phyloP scores from a whole-genome alignment of 805 yeast species.

The Brettanomyces bruxellensis region DNA sequence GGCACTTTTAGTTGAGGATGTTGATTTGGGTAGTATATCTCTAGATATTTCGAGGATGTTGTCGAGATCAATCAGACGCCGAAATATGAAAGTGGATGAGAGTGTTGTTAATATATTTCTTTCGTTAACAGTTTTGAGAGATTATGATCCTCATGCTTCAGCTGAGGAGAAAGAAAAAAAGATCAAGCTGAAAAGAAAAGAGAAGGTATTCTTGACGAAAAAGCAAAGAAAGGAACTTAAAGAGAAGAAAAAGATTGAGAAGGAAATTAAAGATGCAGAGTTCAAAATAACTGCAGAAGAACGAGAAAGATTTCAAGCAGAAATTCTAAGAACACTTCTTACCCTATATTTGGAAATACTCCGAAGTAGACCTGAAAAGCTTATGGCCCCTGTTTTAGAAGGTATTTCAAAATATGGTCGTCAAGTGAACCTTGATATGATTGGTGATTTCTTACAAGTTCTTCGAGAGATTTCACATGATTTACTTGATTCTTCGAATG shows the following conservation, averaged over 20 bases:
- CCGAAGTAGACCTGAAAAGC: slow-evolving; percentile 47
- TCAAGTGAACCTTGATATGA: slow-evolving; percentile 82
- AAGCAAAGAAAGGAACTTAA: slow-evolving; percentile 81
- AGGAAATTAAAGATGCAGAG: slow-evolving; percentile 83
- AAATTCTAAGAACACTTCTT: slow-evolving; percentile 65
- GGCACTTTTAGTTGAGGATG: slow-evolving; percentile 65
- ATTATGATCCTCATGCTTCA: slow-evolving; percentile 54
- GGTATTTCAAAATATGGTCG: slow-evolving; percentile 88
- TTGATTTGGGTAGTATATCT: slow-evolving; percentile 70
- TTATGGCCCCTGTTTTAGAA: slow-evolving; percentile 84
- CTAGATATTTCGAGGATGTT: slow-evolving; percentile 62
- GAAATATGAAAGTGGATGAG: slow-evolving; percentile 77
- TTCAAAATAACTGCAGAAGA: slow-evolving; percentile 81
- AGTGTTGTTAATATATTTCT: slow-evolving; percentile 66
- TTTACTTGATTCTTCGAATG: slow-evolving; percentile 17
- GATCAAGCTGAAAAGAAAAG: slow-evolving; percentile 65
- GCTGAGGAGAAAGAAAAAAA: slow-evolving; percentile 35
- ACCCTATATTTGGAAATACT: slow-evolving; percentile 71
- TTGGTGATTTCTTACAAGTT: slow-evolving; percentile 89
- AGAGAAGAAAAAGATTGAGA: slow-evolving; percentile 80
- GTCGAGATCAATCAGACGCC: slow-evolving; percentile 59
- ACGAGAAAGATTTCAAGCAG: slow-evolving; percentile 77
- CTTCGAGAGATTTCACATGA: slow-evolving; percentile 69
- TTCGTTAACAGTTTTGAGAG: slow-evolving; percentile 55
- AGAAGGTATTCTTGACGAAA: slow-evolving; percentile 85